Evolutionary conservation across 2,329 filamentous ascomycete species (phyloP), one percentile per base, ranked within the genome.

Genomic region (Microdochium bolleyi): DNA sequence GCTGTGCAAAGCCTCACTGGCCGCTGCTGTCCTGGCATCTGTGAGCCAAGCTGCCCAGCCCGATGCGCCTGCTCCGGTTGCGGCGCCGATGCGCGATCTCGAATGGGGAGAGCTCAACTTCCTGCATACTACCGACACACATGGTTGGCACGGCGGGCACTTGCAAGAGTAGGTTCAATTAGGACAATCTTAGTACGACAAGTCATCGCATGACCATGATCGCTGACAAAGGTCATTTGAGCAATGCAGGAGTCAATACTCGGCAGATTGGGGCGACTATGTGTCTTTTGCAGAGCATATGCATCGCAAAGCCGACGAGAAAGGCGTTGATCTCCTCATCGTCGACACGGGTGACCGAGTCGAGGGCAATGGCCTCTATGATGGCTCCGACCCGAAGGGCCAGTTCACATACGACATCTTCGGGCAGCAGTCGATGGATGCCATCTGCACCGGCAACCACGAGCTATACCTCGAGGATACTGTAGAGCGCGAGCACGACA

Each of bases 191-290:
- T n/a, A n/a, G n/a, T n/a, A n/a, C n/a, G n/a, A n/a, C n/a, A n/a
- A n/a, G n/a, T n/a, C n/a, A n/a, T n/a, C n/a, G n/a, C 24, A 13
- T 24, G 7, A 30, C 24, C 25, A 19, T n/a, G 41, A 48, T 37
- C 24, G 34, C 34, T n/a, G 27, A 30, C 52, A 56, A 13, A 57
- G 51, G 1, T 27, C 48, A 30, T 52, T 53, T 49, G 2, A 44
- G 25, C 56, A 90, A 87, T 72, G 79, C 90, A 46, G 41, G 13
- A 46, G 41, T 2, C 92, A 94, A 55, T 99, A 95, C 70, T 92
- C 89, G 7, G 92, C 90, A 49, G 94, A 99, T 69, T 97, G 94
- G 91, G 94, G 94, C 54, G 94, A 99, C 71, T 99, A 97, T 70
- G 80, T 97, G 62, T 96, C 92, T 7, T 96, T 99, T 65, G 83